phyloP scores from a whole-genome alignment of 2,329 filamentous ascomycete genomes.

The Penicillium freii region DNA sequence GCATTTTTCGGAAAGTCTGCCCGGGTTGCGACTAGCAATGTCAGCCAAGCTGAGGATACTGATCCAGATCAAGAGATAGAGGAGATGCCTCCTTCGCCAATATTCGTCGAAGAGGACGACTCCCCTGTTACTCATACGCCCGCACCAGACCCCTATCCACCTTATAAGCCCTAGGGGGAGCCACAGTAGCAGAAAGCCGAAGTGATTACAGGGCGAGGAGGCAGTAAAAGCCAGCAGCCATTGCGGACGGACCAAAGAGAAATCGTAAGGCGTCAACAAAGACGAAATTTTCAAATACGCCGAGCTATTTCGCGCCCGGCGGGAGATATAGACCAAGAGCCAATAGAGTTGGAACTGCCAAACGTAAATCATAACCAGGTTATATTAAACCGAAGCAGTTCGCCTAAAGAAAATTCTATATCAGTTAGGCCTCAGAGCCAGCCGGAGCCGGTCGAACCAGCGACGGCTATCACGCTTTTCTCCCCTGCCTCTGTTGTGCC shows the following conservation, averaged over 20 bases:
- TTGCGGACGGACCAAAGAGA: background rate
- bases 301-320: background rate
- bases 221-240: background rate
- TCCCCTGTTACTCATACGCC: too few relatives aligned
- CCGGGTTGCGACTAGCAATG: background rate
- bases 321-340: constrained; percentile 7
- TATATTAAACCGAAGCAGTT: constrained; percentile 11
- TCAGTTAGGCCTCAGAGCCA: background rate
- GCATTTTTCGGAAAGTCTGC: background rate
- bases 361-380: background rate
- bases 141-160: too few relatives aligned
- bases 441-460: background rate
- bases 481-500: background rate
- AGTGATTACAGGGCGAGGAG: too few relatives aligned
- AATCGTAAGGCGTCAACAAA: constrained; percentile 5
- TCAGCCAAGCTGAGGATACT: background rate
- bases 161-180: too few relatives aligned
- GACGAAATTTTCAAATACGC: constrained; percentile 8
- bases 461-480: background rate
- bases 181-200: too few relatives aligned
- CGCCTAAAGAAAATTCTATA: constrained; percentile 4
- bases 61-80: background rate
- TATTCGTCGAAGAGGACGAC: too few relatives aligned
- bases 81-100: background rate
- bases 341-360: background rate